Evolutionary conservation across 2,329 filamentous ascomycete genomes (phyloP).

Genomic region (Sporothrix brasiliensis): DNA sequence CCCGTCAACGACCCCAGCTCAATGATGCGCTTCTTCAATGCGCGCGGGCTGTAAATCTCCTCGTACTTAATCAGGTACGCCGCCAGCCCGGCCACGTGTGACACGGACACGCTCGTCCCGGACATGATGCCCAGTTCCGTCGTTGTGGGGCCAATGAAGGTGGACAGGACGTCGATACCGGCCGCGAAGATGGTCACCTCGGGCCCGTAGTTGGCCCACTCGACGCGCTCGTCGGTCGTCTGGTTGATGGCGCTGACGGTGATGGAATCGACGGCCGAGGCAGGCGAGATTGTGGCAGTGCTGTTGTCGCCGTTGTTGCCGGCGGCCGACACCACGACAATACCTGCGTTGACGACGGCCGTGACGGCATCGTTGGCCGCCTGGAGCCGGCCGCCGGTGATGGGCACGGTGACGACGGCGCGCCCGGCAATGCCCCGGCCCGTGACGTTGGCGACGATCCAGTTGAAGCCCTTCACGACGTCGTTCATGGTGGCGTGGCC

Average conservation of each 20-base stretch:
- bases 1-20: slow-evolving; percentile 54
- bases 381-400: slow-evolving; percentile 54
- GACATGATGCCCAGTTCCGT: slow-evolving; percentile 45
- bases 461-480: slow-evolving; percentile 64
- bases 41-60: slow-evolving; percentile 47
- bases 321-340: slow-evolving; percentile 63
- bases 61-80: slow-evolving; percentile 38
- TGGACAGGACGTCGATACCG: slow-evolving; percentile 57
- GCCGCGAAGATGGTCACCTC: slow-evolving; percentile 60
- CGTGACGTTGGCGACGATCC: slow-evolving; percentile 52
- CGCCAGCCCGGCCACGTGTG: slow-evolving; percentile 37
- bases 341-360: slow-evolving; percentile 52
- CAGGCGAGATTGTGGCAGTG: slow-evolving; percentile 49
- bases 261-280: slow-evolving; percentile 59
- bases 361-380: slow-evolving; percentile 59
- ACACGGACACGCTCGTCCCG: slow-evolving; percentile 37
- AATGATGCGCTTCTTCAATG: slow-evolving; percentile 70
- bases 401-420: slow-evolving; percentile 66
- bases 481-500: slow-evolving; percentile 54
- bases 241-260: slow-evolving; percentile 63
- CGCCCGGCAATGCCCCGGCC: slow-evolving; percentile 51
- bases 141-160: slow-evolving; percentile 53
- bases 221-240: slow-evolving; percentile 51
- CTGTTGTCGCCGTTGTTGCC: slow-evolving; percentile 59
- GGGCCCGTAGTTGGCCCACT: slow-evolving; percentile 62